Evolutionary conservation across 1,139 yeast genomes (phyloP).

Genomic region (Geotrichum phurueaensis): DNA sequence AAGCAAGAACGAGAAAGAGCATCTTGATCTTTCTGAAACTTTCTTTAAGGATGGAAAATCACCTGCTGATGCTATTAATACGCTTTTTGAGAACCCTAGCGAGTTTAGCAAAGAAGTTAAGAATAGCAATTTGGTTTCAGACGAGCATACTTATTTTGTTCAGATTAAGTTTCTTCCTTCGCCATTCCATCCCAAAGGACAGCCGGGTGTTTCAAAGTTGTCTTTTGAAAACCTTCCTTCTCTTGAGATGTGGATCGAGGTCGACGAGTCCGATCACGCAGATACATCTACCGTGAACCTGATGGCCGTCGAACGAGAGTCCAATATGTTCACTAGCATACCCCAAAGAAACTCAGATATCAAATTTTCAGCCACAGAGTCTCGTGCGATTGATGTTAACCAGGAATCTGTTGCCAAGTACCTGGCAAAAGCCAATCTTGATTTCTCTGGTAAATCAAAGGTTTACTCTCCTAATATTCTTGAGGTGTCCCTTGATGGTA

Average conservation of each 20-base stretch:
- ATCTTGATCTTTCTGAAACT: slow-evolving; percentile 1
- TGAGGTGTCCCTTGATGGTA: slow-evolving; percentile 29
- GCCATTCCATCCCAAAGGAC: slow-evolving; percentile 28
- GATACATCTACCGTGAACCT: slow-evolving; percentile 41
- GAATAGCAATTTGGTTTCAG: slow-evolving; percentile 23
- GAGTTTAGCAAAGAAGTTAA: slow-evolving; percentile 22
- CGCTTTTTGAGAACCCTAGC: slow-evolving; percentile 7
- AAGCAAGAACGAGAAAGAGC: neutral
- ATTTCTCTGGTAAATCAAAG: slow-evolving; percentile 39
- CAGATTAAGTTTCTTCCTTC: slow-evolving; percentile 50
- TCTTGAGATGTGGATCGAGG: slow-evolving; percentile 49
- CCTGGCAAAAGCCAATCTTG: slow-evolving; percentile 38
- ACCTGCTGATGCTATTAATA: slow-evolving; percentile 12
- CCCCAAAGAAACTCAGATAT: slow-evolving; percentile 43
- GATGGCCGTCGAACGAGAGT: slow-evolving; percentile 47
- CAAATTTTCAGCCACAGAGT: slow-evolving; percentile 41
- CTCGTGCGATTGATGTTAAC: slow-evolving; percentile 34
- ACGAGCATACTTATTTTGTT: slow-evolving; percentile 39
- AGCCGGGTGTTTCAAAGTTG: neutral
- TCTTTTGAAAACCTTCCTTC: slow-evolving; percentile 42
- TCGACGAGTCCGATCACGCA: slow-evolving; percentile 39
- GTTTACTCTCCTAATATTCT: slow-evolving; percentile 40
- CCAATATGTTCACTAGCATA: slow-evolving; percentile 39
- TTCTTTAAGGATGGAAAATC: slow-evolving; percentile 9
- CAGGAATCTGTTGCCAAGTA: slow-evolving; percentile 35